These are phyloP conservation scores for Leishmania lainsoni DNA, from an alignment of 208 protist genomes.

Conservation along the genomic window DNA sequence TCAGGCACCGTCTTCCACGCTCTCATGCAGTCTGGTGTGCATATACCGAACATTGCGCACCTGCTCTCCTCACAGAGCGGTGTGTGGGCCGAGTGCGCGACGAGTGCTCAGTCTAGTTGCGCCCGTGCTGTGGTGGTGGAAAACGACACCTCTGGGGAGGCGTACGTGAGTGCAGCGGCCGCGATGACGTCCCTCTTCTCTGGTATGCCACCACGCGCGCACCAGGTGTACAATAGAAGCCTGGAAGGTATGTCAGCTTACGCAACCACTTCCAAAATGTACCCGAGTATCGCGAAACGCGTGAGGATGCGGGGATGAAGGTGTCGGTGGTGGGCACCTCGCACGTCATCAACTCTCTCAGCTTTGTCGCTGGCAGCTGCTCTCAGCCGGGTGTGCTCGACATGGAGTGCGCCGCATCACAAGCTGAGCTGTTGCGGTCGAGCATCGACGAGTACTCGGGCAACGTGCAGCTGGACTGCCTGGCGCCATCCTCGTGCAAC, in stretches of 20 bases:
- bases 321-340: constrained; percentile 56
- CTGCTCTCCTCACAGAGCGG: constrained; percentile 42
- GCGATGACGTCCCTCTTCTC: constrained; percentile 63
- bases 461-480: constrained; percentile 50
- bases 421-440: constrained; percentile 18
- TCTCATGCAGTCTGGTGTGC: constrained; percentile 43
- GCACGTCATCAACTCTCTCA: constrained; percentile 61
- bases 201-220: constrained; percentile 49
- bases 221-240: constrained; percentile 54
- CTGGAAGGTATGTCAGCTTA: constrained; percentile 39
- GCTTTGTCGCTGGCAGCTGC: constrained; percentile 41
- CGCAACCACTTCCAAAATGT: constrained; percentile 42
- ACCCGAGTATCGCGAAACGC: constrained; percentile 55
- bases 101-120: constrained; percentile 40
- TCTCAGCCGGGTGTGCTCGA: constrained; percentile 65
- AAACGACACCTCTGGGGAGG: constrained; percentile 31
- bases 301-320: constrained; percentile 38
- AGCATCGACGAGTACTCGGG: constrained; percentile 26
- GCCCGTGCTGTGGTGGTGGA: constrained; percentile 62
- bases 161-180: constrained; percentile 46
- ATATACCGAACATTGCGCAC: constrained; percentile 63
- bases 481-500: constrained; percentile 63
- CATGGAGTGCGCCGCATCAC: constrained; percentile 57
- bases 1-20: constrained; percentile 55
- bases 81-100: constrained; percentile 49